Conservation (phyloP, 768 basidiomycete species). For the Pleurotus citrinopileatus region DNA sequence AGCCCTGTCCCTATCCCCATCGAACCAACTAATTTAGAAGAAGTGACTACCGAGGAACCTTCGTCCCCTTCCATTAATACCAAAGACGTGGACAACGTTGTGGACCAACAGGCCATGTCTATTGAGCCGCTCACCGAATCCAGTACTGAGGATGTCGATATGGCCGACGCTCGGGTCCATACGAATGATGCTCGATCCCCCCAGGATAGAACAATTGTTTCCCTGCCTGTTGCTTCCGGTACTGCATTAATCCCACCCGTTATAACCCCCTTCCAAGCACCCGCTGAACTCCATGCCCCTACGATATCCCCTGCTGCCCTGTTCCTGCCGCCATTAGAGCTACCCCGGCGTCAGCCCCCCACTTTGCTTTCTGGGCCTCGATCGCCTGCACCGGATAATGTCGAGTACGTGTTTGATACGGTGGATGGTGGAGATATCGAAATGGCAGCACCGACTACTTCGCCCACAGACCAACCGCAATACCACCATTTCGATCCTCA, state of each 20-base stretch:
- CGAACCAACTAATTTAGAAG: not conserved
- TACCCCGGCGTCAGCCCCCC: conserved; percentile 26
- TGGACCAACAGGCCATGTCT: not conserved
- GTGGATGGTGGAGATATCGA: conserved; percentile 23
- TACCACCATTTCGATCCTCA: conserved; percentile 33
- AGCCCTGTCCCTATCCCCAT: not conserved
- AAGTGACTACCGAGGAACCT: not conserved
- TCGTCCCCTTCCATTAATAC: not conserved
- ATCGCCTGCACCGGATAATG: conserved; percentile 18
- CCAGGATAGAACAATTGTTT: not conserved
- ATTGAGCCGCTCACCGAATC: not conserved
- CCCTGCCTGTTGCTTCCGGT: conserved; percentile 7
- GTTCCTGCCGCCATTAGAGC: conserved; percentile 32
- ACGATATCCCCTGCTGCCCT: conserved; percentile 20
- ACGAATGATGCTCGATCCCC: not conserved
- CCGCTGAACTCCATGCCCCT: conserved; percentile 22
- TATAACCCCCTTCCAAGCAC: conserved; percentile 15
- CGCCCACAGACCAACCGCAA: conserved; percentile 17
- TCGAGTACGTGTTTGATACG: conserved; percentile 3
- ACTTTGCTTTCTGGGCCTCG: conserved; percentile 18
- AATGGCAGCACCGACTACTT: conserved; percentile 4
- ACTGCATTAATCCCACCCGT: conserved; percentile 21
- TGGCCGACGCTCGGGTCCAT: not conserved
- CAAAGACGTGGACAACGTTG: not conserved
- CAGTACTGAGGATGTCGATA: not conserved